A percentile compares a stretch with the other conserved stretches of the same genome.
phyloP scores from a whole-genome alignment of 352 stramenopile genomes.

The Peronosclerospora sorghi region DNA sequence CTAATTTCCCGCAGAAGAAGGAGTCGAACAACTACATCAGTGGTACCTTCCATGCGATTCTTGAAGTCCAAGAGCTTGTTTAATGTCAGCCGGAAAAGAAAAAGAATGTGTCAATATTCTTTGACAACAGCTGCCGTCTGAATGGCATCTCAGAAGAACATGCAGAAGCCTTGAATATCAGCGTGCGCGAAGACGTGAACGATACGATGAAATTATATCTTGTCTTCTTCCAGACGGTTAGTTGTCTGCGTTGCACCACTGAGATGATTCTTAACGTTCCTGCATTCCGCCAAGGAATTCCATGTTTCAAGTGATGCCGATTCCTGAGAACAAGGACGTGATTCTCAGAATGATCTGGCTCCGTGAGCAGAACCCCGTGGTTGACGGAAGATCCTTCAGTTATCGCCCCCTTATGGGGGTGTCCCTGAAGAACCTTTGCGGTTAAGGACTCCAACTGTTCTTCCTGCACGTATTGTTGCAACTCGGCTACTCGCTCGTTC shows the following conservation, averaged over 20 bases:
- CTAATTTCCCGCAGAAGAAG: background rate
- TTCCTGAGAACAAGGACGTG: background rate
- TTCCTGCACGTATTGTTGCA: background rate
- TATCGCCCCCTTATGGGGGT: background rate
- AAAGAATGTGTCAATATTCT: background rate
- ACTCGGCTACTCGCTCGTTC: background rate
- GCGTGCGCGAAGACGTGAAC: background rate
- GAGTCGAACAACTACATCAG: background rate
- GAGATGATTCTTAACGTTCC: constrained; percentile 1
- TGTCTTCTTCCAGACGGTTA: background rate
- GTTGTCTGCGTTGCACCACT: background rate
- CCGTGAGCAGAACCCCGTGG: background rate
- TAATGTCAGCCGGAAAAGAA: background rate
- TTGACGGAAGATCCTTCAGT: background rate
- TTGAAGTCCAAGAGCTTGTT: background rate
- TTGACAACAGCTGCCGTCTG: constrained; percentile 2
- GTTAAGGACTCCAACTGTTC: background rate
- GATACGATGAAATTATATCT: constrained; percentile 2
- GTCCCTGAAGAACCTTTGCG: background rate
- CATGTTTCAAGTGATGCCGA: background rate
- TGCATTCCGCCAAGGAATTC: background rate
- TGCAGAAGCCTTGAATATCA: background rate
- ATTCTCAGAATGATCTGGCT: background rate
- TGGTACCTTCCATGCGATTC: background rate
- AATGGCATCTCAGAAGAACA: constrained; percentile 2